phyloP scores from a whole-genome alignment of 139 green algal species.

The Chlamydomonas sphaeroides region DNA sequence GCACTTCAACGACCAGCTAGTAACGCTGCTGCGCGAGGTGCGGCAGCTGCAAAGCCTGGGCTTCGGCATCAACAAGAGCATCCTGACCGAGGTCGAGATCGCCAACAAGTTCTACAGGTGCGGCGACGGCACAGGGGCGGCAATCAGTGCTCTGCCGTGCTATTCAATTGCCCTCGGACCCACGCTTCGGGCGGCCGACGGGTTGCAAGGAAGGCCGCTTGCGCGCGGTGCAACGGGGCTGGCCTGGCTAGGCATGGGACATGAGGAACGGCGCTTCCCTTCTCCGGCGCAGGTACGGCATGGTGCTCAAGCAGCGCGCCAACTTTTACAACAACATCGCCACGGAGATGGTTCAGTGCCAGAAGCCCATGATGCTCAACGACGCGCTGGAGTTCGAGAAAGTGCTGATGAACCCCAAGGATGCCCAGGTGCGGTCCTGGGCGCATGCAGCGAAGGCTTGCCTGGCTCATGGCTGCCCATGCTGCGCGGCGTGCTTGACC shows the following conservation, averaged over 20 bases:
- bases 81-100: slow-evolving; percentile 71
- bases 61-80: slow-evolving; percentile 62
- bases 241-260: too few relatives aligned
- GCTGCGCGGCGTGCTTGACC: too few relatives aligned
- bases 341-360: slow-evolving; percentile 82
- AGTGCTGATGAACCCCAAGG: slow-evolving; percentile 77
- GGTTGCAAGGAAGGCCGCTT: too few relatives aligned
- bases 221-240: too few relatives aligned
- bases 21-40: slow-evolving; percentile 75
- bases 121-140: too few relatives aligned
- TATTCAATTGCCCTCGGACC: too few relatives aligned
- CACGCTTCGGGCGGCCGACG: too few relatives aligned
- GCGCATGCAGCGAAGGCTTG: background rate
- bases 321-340: slow-evolving; percentile 92
- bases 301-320: slow-evolving; percentile 84
- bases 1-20: slow-evolving; percentile 80
- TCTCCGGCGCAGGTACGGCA: slow-evolving; percentile 65
- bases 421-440: slow-evolving; percentile 44
- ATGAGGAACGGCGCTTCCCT: too few relatives aligned
- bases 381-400: slow-evolving; percentile 83
- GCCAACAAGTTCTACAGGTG: slow-evolving; percentile 79
- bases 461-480: too few relatives aligned
- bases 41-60: slow-evolving; percentile 77
- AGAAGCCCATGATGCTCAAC: slow-evolving; percentile 88
- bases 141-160: too few relatives aligned